These are phyloP conservation scores for Fagopyrum esculentum DNA, from an alignment of 148 eudicot genomes.

Conservation along the genomic window DNA sequence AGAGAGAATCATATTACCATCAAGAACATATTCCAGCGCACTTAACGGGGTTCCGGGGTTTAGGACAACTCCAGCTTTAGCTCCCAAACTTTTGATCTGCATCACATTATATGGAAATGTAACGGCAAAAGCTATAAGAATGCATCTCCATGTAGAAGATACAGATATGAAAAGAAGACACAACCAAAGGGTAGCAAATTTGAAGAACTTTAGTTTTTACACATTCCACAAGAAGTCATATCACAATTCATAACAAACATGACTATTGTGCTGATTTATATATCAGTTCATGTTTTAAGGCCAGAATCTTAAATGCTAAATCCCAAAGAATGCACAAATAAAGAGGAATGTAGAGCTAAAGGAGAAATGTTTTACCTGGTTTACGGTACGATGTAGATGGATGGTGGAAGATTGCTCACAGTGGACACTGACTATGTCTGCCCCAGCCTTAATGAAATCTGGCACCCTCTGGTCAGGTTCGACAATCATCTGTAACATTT, in stretches of 20 bases:
- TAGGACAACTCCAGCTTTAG: conserved; percentile 97
- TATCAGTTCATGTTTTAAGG: not conserved
- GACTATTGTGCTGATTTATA: not conserved
- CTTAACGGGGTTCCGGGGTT: conserved; percentile 88
- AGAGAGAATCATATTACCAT: conserved; percentile 46
- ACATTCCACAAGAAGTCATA: not conserved
- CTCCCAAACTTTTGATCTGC: conserved; percentile 91
- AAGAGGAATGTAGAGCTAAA: not conserved
- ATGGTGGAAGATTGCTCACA: conserved; percentile 97
- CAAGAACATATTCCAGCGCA: conserved; percentile 86
- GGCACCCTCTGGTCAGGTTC: conserved; percentile 96
- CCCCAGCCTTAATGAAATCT: conserved; percentile 97
- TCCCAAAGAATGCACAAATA: not conserved
- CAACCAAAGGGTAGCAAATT: not conserved
- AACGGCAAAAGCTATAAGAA: not conserved
- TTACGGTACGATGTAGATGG: conserved; percentile 88
- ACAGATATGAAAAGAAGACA: not conserved
- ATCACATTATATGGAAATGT: not conserved
- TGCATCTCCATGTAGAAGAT: not conserved
- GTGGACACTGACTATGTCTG: conserved; percentile 92
- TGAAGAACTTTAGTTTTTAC: not conserved
- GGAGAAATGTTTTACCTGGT: conserved; percentile 38
- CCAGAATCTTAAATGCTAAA: not conserved
- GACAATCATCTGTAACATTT: conserved; percentile 79
- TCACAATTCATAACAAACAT: not conserved